A percentile compares a stretch with the other conserved stretches of the same genome.
Conservation (phyloP, 2,329 filamentous ascomycete species). For the Diaporthe velutina region DNA sequence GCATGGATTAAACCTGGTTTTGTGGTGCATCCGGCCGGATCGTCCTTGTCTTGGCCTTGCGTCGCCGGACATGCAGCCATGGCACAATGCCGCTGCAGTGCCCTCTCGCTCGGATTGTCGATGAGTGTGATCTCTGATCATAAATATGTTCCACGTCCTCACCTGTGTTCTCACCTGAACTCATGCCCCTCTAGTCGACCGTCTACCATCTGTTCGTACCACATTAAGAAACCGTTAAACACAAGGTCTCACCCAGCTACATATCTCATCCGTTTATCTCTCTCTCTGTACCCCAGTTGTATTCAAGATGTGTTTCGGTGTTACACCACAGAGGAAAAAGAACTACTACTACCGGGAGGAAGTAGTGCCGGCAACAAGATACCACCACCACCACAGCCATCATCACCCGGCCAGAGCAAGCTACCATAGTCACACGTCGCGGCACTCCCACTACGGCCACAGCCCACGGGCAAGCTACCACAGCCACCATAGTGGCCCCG, state of each 20-base stretch:
- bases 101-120: constrained; percentile 39
- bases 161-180: not conserved
- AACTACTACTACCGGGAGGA: constrained; percentile 66
- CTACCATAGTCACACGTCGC: constrained; percentile 53
- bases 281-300: not conserved
- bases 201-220: not conserved
- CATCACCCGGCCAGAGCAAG: constrained; percentile 56
- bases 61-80: constrained; percentile 14
- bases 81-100: constrained; percentile 23
- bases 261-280: not conserved
- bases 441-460: constrained; percentile 43
- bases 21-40: constrained; percentile 20
- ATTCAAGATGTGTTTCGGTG: constrained; percentile 64
- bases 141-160: constrained; percentile 23
- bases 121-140: constrained; percentile 16
- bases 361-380: constrained; percentile 63
- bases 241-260: not conserved
- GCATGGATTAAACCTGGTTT: constrained; percentile 34
- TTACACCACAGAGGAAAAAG: constrained; percentile 54
- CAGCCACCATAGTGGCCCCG: constrained; percentile 48
- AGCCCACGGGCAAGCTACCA: constrained; percentile 58
- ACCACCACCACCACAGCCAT: constrained; percentile 51
- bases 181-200: not conserved
- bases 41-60: constrained; percentile 28
- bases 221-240: not conserved